Base-by-base conservation (phyloP, 2,329 filamentous ascomycete species). In the Grosmannia clavigera region DNA sequence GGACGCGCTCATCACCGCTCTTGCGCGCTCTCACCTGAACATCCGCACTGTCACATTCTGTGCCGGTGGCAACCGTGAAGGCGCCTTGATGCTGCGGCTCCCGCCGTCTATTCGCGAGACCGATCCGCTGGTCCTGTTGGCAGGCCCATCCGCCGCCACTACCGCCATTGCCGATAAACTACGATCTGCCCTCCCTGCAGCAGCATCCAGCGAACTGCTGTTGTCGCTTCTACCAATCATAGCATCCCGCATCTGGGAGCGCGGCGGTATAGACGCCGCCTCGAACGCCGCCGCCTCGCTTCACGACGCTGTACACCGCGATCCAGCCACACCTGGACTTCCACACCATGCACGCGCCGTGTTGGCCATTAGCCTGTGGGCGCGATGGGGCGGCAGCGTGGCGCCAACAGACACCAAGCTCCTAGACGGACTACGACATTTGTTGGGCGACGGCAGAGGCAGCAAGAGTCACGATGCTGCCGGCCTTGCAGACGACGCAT, bases 31-130 rank as follows among this genome's bases (percentile, higher is more conserved):
- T 3, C 54, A 43, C 29, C 88, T 88, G 4, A 78, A 78, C 52
- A 86, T 95, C 65, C 82, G 83, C 52, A 79, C 81, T 29, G 88
- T 92, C 3, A 86, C 86, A 0, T 96, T 96, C 72, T 95, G 90
- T 69, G 86, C 90, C 66, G 70, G 92, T 25, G 92, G 91, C 9
- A 92, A 96, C 63, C 79, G 91, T 50, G 91, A 96, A 72, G 92
- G 92, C 0, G 85, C 85, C 52, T 74, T 96, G 48, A 90, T 90
- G 73, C 83, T 88, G 72, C 84, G 79, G 62, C 78, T 96, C 12
- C 77, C 83, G 0, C 65, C 71, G 0, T 69, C 77, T 0, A 71
- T 87, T 19, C 82, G 87, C 59, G 80, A 83, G 57, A 78, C 82
- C 64, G 78, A 86, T 66, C 90, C 91, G 0, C 74, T 95, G 2